Evolutionary conservation across 805 yeast species (phyloP), one percentile per base, ranked within the genome.

Genomic region (Spathaspora girioi): DNA sequence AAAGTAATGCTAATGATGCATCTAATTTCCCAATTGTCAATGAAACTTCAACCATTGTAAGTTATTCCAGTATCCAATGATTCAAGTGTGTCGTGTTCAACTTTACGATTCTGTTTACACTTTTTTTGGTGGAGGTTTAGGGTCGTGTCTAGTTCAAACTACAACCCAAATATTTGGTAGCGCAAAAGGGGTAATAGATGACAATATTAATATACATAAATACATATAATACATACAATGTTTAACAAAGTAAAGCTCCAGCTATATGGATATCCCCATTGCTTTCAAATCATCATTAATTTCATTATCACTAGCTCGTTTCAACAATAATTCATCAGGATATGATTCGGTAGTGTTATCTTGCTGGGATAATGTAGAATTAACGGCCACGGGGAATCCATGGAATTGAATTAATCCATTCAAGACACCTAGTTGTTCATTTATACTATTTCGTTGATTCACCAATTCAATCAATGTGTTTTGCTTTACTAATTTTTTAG

Each of bases 11-110:
- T 66, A 94, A 76, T 1, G 97, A 91, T 11, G 97, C 97, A 66
- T 94, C 99, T 44, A 93, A 77, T 71, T 92, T 92, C 46, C 98
- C 99, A 18, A 94, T 97, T 0, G 97, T 92, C 38, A 93, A 79
- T 43, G 96, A 86, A 10, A 92, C 97, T 69, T 90, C 94, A 31
- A 91, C 96, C 89, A 87, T 14, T 42, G 18, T 35, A 9, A 3
- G 15, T 35, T 9, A 14, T 32, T 8, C 12, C 5, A n/a, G 38
- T n/a, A n/a, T n/a, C 3, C 17, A 35, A 7, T n/a, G 40, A 35
- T 35, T 35, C 6, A 23, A 15, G 17, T 35, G 40, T 35, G 40
- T 35, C 17, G 40, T 35, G 15, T 12, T 15, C 15, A 35, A 12
- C 10, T n/a, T n/a, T n/a, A n/a, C 26, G 6, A 29, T 5, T 29